Percentiles rank a stretch among this genome's conserved stretches.
Conservation (phyloP, 83 land plant genomes). For the Picea abies region DNA sequence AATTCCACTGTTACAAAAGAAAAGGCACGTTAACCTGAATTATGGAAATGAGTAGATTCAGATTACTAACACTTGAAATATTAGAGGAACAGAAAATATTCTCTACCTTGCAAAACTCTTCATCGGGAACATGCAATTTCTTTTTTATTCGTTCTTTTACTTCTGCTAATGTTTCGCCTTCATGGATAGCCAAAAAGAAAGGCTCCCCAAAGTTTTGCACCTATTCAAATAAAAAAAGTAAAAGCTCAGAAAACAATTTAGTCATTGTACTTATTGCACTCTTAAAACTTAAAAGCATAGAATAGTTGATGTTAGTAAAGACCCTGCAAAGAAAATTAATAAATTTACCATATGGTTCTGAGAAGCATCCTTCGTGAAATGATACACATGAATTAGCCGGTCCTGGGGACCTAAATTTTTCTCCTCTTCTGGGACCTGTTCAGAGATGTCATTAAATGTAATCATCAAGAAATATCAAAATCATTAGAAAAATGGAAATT, state of each 20-base stretch:
- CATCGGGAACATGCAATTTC: conserved; percentile 47
- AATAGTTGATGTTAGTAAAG: neutral
- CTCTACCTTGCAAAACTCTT: conserved; percentile 47
- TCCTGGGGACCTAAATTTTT: conserved; percentile 24
- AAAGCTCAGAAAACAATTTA: neutral
- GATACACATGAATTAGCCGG: conserved; percentile 52
- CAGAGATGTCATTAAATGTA: neutral
- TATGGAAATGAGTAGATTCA: too few relatives aligned
- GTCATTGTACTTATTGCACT: neutral
- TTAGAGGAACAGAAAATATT: too few relatives aligned
- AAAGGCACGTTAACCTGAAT: too few relatives aligned
- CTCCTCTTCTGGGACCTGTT: conserved; percentile 58
- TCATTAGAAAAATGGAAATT: conserved; percentile 7
- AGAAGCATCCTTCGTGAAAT: conserved; percentile 46
- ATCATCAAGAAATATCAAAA: neutral
- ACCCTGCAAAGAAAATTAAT: neutral
- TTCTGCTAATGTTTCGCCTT: conserved; percentile 37
- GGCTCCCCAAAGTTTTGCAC: conserved; percentile 60
- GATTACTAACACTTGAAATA: too few relatives aligned
- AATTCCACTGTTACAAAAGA: conserved; percentile 70
- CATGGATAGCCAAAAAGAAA: conserved; percentile 40
- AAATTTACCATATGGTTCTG: conserved; percentile 42
- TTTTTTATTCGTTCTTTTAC: conserved; percentile 35
- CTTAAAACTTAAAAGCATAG: conserved; percentile 1
- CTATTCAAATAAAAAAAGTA: conserved; percentile 1